Percentiles rank a stretch among this genome's conserved stretches.
phyloP scores from a whole-genome alignment of 257 asterid genomes.

The Scutellaria minor region DNA sequence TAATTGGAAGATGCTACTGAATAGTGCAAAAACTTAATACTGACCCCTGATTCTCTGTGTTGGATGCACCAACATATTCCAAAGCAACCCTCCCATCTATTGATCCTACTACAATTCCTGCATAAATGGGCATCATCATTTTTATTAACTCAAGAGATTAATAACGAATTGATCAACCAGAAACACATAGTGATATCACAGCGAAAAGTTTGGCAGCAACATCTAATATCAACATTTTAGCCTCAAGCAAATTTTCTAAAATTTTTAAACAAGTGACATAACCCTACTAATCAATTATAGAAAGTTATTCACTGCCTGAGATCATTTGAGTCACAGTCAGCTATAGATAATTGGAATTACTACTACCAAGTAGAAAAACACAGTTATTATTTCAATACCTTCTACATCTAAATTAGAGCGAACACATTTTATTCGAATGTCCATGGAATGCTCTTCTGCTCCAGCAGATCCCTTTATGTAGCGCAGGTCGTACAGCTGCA shows the following conservation, averaged over 20 bases:
- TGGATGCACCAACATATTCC: slow-evolving; percentile 55
- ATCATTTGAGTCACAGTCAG: slow-evolving; percentile 17
- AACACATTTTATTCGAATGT: slow-evolving; percentile 65
- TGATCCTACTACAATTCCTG: slow-evolving; percentile 87
- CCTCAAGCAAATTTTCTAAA: not conserved
- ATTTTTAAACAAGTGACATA: not conserved
- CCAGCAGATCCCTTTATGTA: slow-evolving; percentile 44
- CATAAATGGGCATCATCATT: slow-evolving; percentile 37
- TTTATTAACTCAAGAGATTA: slow-evolving; percentile 24
- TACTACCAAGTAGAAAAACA: slow-evolving; percentile 23
- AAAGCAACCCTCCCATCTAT: slow-evolving; percentile 82
- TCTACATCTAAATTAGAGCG: slow-evolving; percentile 64
- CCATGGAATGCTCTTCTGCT: slow-evolving; percentile 49
- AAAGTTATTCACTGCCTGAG: slow-evolving; percentile 6
- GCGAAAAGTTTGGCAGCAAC: slow-evolving; percentile 11
- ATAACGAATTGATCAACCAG: slow-evolving; percentile 24
- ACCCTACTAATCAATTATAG: slow-evolving; percentile 4
- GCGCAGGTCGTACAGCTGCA: slow-evolving; percentile 73
- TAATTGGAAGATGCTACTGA: not conserved
- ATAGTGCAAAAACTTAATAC: slow-evolving; percentile 39
- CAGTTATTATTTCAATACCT: slow-evolving; percentile 56
- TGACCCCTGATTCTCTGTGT: slow-evolving; percentile 61
- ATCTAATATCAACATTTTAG: not conserved
- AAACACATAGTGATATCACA: not conserved
- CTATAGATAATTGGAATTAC: slow-evolving; percentile 17